A percentile compares a stretch with the other conserved stretches of the same genome.
Evolutionary conservation across 805 yeast species (phyloP).

Genomic region (Candida arabinofermentans): DNA sequence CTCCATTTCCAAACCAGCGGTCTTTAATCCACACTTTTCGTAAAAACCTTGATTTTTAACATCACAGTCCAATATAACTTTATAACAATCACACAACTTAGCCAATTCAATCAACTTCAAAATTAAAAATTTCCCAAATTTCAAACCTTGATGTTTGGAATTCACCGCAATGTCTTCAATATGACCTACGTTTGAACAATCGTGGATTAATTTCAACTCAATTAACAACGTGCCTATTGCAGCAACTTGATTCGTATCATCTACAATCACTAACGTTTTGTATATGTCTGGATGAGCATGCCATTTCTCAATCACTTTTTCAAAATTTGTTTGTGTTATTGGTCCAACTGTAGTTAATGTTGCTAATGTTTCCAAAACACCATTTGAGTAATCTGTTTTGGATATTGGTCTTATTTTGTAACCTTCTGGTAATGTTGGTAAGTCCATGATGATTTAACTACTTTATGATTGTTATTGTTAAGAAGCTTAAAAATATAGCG

Average conservation of each 20-base stretch:
- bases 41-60: constrained; percentile 80
- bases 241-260: constrained; percentile 50
- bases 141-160: constrained; percentile 72
- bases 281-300: constrained; percentile 46
- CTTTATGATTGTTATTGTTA: background rate
- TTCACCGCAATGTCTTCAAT: constrained; percentile 91
- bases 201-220: constrained; percentile 81
- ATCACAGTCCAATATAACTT: constrained; percentile 85
- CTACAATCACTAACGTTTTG: constrained; percentile 64
- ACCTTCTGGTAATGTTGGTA: constrained; percentile 49
- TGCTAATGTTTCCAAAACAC: constrained; percentile 57
- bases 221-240: constrained; percentile 82
- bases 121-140: constrained; percentile 69
- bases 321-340: constrained; percentile 48
- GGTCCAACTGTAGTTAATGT: constrained; percentile 83
- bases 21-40: constrained; percentile 75
- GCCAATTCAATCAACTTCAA: constrained; percentile 58
- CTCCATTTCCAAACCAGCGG: constrained; percentile 70
- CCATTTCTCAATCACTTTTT: constrained; percentile 57
- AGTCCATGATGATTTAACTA: background rate
- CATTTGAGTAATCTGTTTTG: constrained; percentile 54
- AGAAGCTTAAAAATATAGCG: background rate
- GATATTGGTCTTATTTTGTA: constrained; percentile 60
- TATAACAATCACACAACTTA: constrained; percentile 65
- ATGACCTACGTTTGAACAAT: constrained; percentile 84